A percentile compares a stretch with the other conserved stretches of the same genome.
Conservation (phyloP, 805 yeast genomes). For the Candida boidinii region DNA sequence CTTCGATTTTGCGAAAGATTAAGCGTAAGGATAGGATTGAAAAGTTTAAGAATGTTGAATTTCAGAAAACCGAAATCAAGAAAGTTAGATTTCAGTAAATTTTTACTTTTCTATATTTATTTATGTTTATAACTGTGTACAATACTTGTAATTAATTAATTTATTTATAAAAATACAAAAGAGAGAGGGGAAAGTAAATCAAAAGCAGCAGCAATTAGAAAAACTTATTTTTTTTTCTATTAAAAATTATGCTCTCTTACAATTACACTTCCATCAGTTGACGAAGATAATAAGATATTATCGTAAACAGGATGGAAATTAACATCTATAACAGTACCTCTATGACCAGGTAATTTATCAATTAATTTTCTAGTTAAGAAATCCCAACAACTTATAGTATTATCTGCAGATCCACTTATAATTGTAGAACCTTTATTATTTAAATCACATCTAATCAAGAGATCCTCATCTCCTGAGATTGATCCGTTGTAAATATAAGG, state of each 20-base stretch:
- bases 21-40: no score
- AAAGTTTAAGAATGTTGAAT: no score
- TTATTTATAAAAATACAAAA: no score
- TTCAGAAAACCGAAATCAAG: no score
- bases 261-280: constrained; percentile 49
- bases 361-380: constrained; percentile 36
- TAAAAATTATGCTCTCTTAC: constrained; percentile 29
- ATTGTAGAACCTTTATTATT: constrained; percentile 28
- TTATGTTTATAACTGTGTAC: no score
- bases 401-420: constrained; percentile 57
- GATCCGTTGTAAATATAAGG: constrained; percentile 52
- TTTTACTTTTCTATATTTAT: no score
- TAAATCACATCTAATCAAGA: constrained; percentile 39
- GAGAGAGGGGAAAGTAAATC: no score
- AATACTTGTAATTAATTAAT: no score
- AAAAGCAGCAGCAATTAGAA: no score
- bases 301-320: constrained; percentile 37
- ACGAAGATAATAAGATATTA: constrained; percentile 34
- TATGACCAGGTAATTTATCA: constrained; percentile 50
- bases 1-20: no score
- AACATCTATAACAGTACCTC: constrained; percentile 53
- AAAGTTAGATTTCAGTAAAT: no score
- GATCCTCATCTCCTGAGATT: constrained; percentile 40
- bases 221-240: background rate
- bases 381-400: constrained; percentile 54